Evolutionary conservation across 2,329 filamentous ascomycete genomes (phyloP), one percentile per base, ranked within the genome.

Genomic region (Ophiostoma quercus): DNA sequence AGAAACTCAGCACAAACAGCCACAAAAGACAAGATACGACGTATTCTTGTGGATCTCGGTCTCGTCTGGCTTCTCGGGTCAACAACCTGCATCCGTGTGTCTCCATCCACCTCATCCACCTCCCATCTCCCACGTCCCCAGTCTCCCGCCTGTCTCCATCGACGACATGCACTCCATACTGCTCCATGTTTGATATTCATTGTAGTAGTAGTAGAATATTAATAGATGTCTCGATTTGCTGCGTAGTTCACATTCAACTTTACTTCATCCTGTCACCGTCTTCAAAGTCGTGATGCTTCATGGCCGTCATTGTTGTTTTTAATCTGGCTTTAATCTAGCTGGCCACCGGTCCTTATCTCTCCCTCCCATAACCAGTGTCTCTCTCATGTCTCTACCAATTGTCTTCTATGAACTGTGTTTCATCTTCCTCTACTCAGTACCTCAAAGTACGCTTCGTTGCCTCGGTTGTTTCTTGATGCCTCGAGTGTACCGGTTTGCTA

Each of bases 41-140:
- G 51, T 57, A 25, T 66, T 57, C n/a, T 29, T 54, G 51, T 70
- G 51, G 41, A 63, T 63, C 51, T 70, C 68, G 47, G 51, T 57
- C 51, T 57, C 51, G 51, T 22, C 51, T 57, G 51, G 51, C 22
- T 57, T 57, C 51, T 57, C 51, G 51, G 51, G 51, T 57, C 51
- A 57, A 14, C 22, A 57, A 25, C 22, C 51, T 67, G 29, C 43
- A n/a, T 25, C 8, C 51, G 63, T 65, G 47, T 51, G 41, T 39
- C 63, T 62, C 60, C 47, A 47, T 60, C 39, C 51, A 2, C 39
- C 9, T 41, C 39, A 41, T 41, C 39, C 39, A 41, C 39, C 39
- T 14, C 39, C 60, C 47, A 47, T 60, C 47, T 43, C 29, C 4
- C 25, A n/a, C 3, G 29, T 8, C 19, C 43, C 43, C 43, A 47